phyloP scores from a whole-genome alignment of 306 rosid species.

The Echinosophora koreensis region DNA sequence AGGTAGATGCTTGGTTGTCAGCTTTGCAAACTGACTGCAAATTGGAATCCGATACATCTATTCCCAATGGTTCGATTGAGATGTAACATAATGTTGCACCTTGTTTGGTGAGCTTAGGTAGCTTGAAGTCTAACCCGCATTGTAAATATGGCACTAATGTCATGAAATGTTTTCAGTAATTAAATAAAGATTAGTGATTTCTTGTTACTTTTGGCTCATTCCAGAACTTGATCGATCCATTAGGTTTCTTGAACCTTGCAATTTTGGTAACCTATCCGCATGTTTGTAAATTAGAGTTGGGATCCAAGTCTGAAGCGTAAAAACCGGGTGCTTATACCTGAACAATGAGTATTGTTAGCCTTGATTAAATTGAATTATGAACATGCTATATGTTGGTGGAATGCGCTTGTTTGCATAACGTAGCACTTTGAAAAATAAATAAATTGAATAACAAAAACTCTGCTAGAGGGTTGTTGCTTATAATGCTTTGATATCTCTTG shows the following conservation, averaged over 20 bases:
- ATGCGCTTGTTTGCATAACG: background rate
- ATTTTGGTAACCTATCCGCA: slow-evolving; percentile 12
- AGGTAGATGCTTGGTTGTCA: slow-evolving; percentile 87
- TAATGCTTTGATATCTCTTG: slow-evolving; percentile 20
- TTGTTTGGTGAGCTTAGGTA: slow-evolving; percentile 47
- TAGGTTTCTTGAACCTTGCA: slow-evolving; percentile 12
- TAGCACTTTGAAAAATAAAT: background rate
- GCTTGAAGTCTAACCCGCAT: slow-evolving; percentile 41
- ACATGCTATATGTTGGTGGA: background rate
- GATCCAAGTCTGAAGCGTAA: slow-evolving; percentile 4
- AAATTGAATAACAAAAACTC: background rate
- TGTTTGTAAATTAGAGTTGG: slow-evolving; percentile 17
- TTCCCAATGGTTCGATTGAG: slow-evolving; percentile 46
- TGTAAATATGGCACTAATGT: slow-evolving; percentile 41
- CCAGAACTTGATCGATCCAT: background rate
- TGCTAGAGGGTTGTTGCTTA: slow-evolving; percentile 19
- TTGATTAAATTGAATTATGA: background rate
- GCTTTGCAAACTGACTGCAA: slow-evolving; percentile 70
- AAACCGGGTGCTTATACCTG: slow-evolving; percentile 23
- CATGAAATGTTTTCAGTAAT: slow-evolving; percentile 33
- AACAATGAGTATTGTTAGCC: slow-evolving; percentile 1
- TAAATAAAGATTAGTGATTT: slow-evolving; percentile 23
- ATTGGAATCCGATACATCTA: slow-evolving; percentile 53
- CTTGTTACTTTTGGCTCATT: slow-evolving; percentile 36
- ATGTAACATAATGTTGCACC: slow-evolving; percentile 32